A percentile compares a stretch with the other conserved stretches of the same genome.
Conservation (phyloP, 192 early-diverging fungal species). For the Umbelopsis ramanniana region DNA sequence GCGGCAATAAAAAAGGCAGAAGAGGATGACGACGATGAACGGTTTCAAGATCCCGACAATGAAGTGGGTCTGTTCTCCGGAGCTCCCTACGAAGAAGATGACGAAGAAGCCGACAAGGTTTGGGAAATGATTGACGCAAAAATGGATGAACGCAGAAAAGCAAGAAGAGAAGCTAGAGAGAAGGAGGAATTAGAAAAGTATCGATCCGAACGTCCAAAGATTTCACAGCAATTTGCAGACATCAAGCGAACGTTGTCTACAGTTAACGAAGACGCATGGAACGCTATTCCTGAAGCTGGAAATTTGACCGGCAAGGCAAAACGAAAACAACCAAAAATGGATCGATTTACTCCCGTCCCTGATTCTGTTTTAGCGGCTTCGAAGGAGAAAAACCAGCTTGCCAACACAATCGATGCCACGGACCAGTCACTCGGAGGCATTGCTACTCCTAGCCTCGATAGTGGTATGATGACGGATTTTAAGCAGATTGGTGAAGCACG, state of each 20-base stretch:
- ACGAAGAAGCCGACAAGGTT: conserved; percentile 96
- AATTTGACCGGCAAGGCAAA: conserved; percentile 81
- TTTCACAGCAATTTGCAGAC: conserved; percentile 90
- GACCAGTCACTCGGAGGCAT: conserved; percentile 65
- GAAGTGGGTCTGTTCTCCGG: conserved; percentile 89
- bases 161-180: conserved; percentile 76
- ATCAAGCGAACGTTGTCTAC: conserved; percentile 81
- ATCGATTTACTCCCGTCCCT: conserved; percentile 62
- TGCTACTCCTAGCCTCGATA: conserved; percentile 56
- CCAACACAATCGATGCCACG: conserved; percentile 65
- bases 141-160: conserved; percentile 86
- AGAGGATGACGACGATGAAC: conserved; percentile 75
- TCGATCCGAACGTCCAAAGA: conserved; percentile 75
- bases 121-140: conserved; percentile 88
- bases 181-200: conserved; percentile 67
- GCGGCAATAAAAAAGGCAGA: conserved; percentile 51
- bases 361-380: conserved; percentile 64
- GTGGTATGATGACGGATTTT: conserved; percentile 84
- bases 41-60: conserved; percentile 91
- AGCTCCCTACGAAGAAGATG: conserved; percentile 91
- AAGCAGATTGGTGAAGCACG: conserved; percentile 91
- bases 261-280: conserved; percentile 91
- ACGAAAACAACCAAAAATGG: conserved; percentile 64
- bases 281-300: conserved; percentile 72
- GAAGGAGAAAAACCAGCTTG: conserved; percentile 55